phyloP scores from a whole-genome alignment of 2,329 filamentous ascomycete genomes.

The Penicillium decumbens region DNA sequence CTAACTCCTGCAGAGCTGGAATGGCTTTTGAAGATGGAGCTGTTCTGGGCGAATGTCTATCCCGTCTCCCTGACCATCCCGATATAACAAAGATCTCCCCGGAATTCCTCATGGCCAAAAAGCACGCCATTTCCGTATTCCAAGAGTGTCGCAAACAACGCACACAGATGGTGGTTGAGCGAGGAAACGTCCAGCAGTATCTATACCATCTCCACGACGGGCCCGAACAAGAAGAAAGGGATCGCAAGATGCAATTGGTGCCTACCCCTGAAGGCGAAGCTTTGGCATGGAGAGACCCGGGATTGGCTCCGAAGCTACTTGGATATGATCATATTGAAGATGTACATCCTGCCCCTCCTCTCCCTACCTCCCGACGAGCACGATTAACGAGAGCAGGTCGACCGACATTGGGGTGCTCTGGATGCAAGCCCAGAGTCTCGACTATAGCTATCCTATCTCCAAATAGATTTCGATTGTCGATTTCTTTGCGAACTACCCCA shows the following conservation, averaged over 20 bases:
- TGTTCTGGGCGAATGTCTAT: slow-evolving; percentile 54
- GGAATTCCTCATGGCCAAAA: slow-evolving; percentile 31
- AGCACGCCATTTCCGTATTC: slow-evolving; percentile 43
- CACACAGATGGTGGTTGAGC: slow-evolving; percentile 56
- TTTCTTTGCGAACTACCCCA: too few species aligned
- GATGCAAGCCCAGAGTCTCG: slow-evolving; percentile 8
- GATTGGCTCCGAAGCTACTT: slow-evolving; percentile 37
- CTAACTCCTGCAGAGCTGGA: slow-evolving; percentile 44
- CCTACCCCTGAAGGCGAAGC: slow-evolving; percentile 41
- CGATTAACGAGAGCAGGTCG: slow-evolving; percentile 5
- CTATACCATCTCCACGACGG: slow-evolving; percentile 61
- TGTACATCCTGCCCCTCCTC: slow-evolving; percentile 21
- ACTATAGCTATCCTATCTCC: slow-evolving; percentile 4
- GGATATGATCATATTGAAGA: slow-evolving; percentile 41
- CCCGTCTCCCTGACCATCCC: slow-evolving; percentile 42
- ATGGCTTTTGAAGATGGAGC: slow-evolving; percentile 60
- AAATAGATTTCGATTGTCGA: not conserved
- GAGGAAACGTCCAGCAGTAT: slow-evolving; percentile 59
- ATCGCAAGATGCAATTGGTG: slow-evolving; percentile 42
- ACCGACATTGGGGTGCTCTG: slow-evolving; percentile 7
- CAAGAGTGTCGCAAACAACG: slow-evolving; percentile 55
- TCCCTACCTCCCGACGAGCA: not conserved
- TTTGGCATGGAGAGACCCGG: slow-evolving; percentile 42
- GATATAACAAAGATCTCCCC: slow-evolving; percentile 18
- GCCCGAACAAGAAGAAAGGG: slow-evolving; percentile 51